Evolutionary conservation across 495 filamentous ascomycete species (phyloP).

Genomic region (Hypoxylon perforatum): DNA sequence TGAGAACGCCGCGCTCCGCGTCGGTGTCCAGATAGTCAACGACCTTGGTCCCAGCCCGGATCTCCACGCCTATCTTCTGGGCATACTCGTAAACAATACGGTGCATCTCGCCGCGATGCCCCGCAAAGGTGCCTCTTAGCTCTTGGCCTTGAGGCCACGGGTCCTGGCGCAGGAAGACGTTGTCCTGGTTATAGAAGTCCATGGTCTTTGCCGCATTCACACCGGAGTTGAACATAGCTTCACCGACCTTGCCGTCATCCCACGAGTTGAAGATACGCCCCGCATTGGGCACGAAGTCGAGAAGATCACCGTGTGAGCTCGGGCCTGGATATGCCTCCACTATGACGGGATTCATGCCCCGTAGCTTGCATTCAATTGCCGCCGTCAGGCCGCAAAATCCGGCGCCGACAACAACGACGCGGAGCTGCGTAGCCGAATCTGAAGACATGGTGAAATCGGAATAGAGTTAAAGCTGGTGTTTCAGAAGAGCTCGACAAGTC

Average conservation of each 20-base stretch:
- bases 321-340: conserved; percentile 47
- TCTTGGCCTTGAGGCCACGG: conserved; percentile 29
- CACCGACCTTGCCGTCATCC: conserved; percentile 16
- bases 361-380: conserved; percentile 64
- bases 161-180: neutral
- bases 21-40: conserved; percentile 62
- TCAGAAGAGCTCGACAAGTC: too few species aligned
- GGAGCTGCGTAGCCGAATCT: too few species aligned
- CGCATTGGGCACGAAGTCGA: conserved; percentile 43
- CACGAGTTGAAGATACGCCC: conserved; percentile 35
- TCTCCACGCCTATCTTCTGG: conserved; percentile 56
- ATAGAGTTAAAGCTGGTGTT: too few species aligned
- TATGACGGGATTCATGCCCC: conserved; percentile 62
- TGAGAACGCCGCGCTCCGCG: conserved; percentile 57
- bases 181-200: too few species aligned
- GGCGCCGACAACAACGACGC: conserved; percentile 58
- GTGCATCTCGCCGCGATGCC: conserved; percentile 66
- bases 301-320: conserved; percentile 31
- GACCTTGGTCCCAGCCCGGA: conserved; percentile 58
- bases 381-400: conserved; percentile 66
- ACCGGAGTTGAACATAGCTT: too few species aligned
- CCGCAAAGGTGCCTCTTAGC: conserved; percentile 56
- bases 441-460: too few species aligned
- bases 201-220: too few species aligned
- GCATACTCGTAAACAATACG: conserved; percentile 62